Evolutionary conservation across 192 early-diverging fungal species (phyloP), one percentile per base, ranked within the genome.

Genomic region (Endogone sp.): DNA sequence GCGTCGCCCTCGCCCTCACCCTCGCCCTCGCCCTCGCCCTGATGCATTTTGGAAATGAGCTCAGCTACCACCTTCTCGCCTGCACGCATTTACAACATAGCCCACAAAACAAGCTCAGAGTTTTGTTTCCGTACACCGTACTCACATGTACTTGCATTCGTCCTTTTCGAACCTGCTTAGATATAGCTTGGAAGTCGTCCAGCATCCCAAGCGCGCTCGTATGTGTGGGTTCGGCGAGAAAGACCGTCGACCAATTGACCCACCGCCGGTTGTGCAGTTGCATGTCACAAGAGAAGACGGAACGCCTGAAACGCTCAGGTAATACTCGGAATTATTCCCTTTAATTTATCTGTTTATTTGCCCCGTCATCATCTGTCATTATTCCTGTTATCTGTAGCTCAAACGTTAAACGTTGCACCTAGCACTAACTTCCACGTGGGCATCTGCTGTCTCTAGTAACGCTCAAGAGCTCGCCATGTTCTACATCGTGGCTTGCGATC

Each of bases 171-270:
- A 44, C 37, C 6, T 49, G 37, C 37, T 16, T 49, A 49, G 59
- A 60, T 60, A 60, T 60, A 6, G 10, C 27, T 26, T 60, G 59
- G 71, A 73, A 10, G 86, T 91, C 29, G 67, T 81, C 10, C 90
- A 91, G 68, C 81, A 91, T 60, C 90, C 90, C 16, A 71, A 81
- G 24, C 78, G 82, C 27, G 89, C 88, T 23, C 84, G 88, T 28
- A 85, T 81, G 78, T 88, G 85, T 68, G 89, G 86, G n/a, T 89
- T 88, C 77, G 85, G 85, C 4, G 88, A 91, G 63, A 88, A 87
- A 78, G 86, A 89, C 76, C 77, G 83, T 28, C 78, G 87, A 11
- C 83, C 84, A 60, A 81, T 88, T 22, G 86, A 86, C 56, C 89
- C 89, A 10, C 85, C 86, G 24, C 86, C 88, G 6, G 85, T 91